Evolutionary conservation across 208 protist genomes (phyloP), one percentile per base, ranked within the genome.

Genomic region (Trypanosoma melophagium): DNA sequence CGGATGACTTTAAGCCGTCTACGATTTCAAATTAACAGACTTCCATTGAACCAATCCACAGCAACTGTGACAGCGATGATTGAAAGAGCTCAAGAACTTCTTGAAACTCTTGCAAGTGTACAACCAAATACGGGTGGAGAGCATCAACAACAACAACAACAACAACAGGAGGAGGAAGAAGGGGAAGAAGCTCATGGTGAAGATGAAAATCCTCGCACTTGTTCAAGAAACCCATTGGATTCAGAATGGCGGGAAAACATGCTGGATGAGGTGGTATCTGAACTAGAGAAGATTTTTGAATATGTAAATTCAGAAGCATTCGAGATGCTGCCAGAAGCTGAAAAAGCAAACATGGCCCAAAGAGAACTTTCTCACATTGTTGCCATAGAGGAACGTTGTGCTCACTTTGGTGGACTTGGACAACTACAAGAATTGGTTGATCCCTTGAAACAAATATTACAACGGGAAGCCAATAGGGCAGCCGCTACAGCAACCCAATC

Each of bases 381-480:
- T 19, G 25, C 35, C 0, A 74, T 88, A 38, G 76, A 79, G 25
- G 49, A 40, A 21, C 25, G 56, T 28, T 64, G 52, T 56, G 25
- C 51, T 40, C 49, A 60, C 47, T 41, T 38, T 80, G 47, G 69
- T 50, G 42, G 61, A 25, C 24, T 49, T 25, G 21, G 62, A 44
- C 22, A 67, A 53, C 49, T 87, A 25, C 72, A 25, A 1, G 81
- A 89, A 52, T 70, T 90, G 16, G 76, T 93, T 66, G 44, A 60
- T 4, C 81, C 81, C 0, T 72, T 93, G 35, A 76, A 84, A 57
- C 69, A 77, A 10, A 74, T 90, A 9, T 60, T 93, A 10, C 68
- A 25, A 61, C 24, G 14, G 16, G 68, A 60, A 49, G 31, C 19
- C 0, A 54, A 45, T 21, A 41, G 51, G 9, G 65, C 56, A n/a